These are phyloP conservation scores for Arabidopsis lyrata DNA, from an alignment of 441 rosid species.

Conservation along the genomic window DNA sequence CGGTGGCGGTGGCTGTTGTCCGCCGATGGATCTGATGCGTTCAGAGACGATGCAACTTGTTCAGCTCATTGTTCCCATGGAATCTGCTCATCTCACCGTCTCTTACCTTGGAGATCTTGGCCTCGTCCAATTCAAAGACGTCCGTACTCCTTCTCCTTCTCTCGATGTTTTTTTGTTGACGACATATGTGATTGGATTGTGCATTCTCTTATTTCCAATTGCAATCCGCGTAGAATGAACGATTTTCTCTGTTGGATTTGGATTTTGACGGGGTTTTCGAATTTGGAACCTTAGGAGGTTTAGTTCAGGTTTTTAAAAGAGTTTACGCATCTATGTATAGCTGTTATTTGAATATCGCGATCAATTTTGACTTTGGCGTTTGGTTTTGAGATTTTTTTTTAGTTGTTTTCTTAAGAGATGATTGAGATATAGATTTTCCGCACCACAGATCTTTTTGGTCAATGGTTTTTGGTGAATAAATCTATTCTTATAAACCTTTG, in stretches of 20 bases:
- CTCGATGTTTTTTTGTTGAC: slow-evolving; percentile 7
- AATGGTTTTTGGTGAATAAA: background rate
- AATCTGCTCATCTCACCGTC: slow-evolving; percentile 84
- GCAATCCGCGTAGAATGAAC: slow-evolving; percentile 7
- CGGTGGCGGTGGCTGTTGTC: slow-evolving; percentile 72
- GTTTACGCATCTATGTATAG: slow-evolving; percentile 14
- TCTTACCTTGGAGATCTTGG: slow-evolving; percentile 89
- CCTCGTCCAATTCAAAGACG: slow-evolving; percentile 91
- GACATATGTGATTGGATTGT: background rate
- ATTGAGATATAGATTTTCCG: background rate
- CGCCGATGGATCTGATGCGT: slow-evolving; percentile 89
- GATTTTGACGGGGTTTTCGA: slow-evolving; percentile 25
- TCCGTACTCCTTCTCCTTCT: slow-evolving; percentile 46
- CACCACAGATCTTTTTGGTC: slow-evolving; percentile 9
- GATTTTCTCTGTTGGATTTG: slow-evolving; percentile 9
- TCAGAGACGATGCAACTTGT: slow-evolving; percentile 92
- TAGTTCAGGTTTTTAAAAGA: background rate
- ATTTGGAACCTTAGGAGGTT: background rate
- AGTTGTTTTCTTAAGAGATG: slow-evolving; percentile 9
- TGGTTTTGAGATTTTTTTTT: background rate
- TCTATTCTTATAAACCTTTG: background rate
- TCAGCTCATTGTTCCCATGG: slow-evolving; percentile 84
- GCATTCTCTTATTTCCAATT: background rate
- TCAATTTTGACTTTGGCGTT: slow-evolving; percentile 16
- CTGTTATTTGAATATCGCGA: slow-evolving; percentile 1